These are phyloP conservation scores for Pichia sorboxylosa DNA, from an alignment of 1,139 yeast species.

Conservation along the genomic window DNA sequence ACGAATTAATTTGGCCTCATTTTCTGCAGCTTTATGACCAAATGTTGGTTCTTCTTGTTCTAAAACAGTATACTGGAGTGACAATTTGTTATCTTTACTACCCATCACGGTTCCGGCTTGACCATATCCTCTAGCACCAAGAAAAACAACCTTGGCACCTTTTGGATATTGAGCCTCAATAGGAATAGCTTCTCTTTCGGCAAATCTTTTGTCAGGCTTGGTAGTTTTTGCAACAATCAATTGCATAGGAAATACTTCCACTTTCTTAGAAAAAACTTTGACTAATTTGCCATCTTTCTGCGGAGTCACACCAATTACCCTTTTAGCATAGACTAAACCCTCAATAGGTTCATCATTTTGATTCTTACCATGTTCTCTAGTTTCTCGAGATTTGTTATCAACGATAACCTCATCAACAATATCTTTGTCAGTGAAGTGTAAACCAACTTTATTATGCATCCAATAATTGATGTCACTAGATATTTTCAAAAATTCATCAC, in stretches of 20 bases:
- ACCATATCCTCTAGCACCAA: constrained; percentile 87
- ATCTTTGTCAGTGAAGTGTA: constrained; percentile 14
- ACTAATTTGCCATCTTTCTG: constrained; percentile 59
- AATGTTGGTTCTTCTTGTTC: constrained; percentile 47
- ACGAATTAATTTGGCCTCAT: constrained; percentile 43
- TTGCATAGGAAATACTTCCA: constrained; percentile 61
- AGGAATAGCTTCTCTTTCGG: constrained; percentile 66
- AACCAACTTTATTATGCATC: constrained; percentile 16
- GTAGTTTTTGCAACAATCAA: constrained; percentile 65
- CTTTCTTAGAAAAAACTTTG: constrained; percentile 46
- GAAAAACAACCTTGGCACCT: constrained; percentile 61
- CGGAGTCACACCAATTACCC: constrained; percentile 72
- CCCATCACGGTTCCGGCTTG: constrained; percentile 69
- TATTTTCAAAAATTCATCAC: constrained; percentile 17
- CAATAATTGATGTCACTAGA: constrained; percentile 13
- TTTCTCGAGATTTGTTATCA: constrained; percentile 30
- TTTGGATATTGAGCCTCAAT: constrained; percentile 73
- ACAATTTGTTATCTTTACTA: constrained; percentile 38
- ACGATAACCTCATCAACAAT: constrained; percentile 17
- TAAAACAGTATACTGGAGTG: constrained; percentile 48
- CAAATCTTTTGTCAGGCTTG: constrained; percentile 63
- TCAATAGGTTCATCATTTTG: constrained; percentile 25
- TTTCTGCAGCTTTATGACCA: constrained; percentile 45
- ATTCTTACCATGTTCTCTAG: not conserved
- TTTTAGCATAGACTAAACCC: constrained; percentile 55